Evolutionary conservation across 2,329 filamentous ascomycete species (phyloP).

Genomic region (Ceratocystis ficicola): DNA sequence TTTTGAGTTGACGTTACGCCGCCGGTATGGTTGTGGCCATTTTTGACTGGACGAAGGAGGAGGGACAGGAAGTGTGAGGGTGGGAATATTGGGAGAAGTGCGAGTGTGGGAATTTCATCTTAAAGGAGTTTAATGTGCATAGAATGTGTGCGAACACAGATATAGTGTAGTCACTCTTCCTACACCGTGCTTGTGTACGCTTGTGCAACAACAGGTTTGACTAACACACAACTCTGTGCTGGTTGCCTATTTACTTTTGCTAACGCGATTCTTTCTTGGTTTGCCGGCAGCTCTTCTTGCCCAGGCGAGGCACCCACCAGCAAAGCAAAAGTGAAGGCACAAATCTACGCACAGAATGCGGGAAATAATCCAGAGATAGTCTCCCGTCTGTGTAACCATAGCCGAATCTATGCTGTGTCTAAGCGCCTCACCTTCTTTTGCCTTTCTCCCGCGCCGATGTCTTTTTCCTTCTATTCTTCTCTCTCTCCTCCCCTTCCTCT

Average conservation of each 20-base stretch:
- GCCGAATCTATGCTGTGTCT: slow-evolving; percentile 6
- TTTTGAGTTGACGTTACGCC: neutral
- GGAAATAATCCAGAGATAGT: neutral
- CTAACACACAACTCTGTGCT: neutral
- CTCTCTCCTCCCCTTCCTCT: neutral
- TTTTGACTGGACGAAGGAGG: neutral
- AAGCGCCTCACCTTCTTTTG: neutral
- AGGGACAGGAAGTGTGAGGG: neutral
- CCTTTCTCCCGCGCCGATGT: neutral
- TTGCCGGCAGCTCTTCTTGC: no score
- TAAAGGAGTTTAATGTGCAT: neutral
- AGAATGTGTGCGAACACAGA: neutral
- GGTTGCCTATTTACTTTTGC: no score
- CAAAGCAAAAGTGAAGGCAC: neutral
- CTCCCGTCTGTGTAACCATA: slow-evolving; percentile 3
- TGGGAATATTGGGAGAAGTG: neutral
- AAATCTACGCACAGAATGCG: neutral
- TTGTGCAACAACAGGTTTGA: neutral
- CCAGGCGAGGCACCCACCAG: no score
- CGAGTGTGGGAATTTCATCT: neutral
- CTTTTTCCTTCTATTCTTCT: neutral
- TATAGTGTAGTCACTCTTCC: neutral
- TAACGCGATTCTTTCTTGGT: no score
- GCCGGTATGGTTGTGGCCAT: neutral
- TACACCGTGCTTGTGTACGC: neutral